Percentiles rank a stretch among this genome's conserved stretches.
phyloP scores from a whole-genome alignment of 768 basidiomycete genomes.

The Termitomyces sp. region DNA sequence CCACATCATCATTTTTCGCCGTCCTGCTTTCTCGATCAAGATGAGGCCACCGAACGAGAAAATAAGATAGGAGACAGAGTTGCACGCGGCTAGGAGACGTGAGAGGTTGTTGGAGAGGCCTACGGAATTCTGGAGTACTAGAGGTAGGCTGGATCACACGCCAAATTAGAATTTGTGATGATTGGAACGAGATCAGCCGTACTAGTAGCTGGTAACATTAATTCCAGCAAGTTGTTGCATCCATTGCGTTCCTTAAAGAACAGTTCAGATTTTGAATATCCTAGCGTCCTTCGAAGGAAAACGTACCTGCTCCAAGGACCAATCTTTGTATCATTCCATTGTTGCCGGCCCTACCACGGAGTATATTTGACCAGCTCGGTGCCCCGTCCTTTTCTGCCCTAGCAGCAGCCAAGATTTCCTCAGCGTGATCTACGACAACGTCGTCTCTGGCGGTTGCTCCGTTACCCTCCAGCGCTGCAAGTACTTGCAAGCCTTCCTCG shows the following conservation, averaged over 20 bases:
- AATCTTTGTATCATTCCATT: constrained; percentile 42
- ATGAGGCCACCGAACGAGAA: constrained; percentile 42
- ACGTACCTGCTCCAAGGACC: constrained; percentile 36
- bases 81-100: constrained; percentile 46
- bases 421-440: constrained; percentile 30
- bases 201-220: constrained; percentile 52
- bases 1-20: constrained; percentile 50
- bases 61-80: constrained; percentile 44
- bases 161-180: background rate
- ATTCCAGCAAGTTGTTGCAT: constrained; percentile 50
- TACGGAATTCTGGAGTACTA: constrained; percentile 46
- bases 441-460: constrained; percentile 29
- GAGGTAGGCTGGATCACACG: constrained; percentile 22
- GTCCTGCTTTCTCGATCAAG: constrained; percentile 43
- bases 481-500: constrained; percentile 35
- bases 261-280: background rate
- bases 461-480: constrained; percentile 39
- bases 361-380: constrained; percentile 36
- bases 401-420: constrained; percentile 40
- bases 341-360: constrained; percentile 35
- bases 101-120: constrained; percentile 45
- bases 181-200: constrained; percentile 2
- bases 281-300: background rate
- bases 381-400: constrained; percentile 35
- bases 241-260: constrained; percentile 37